A percentile compares a stretch with the other conserved stretches of the same genome.
These are phyloP conservation scores for Neurospora crassa DNA, from an alignment of 2,329 filamentous ascomycete species.

Conservation along the genomic window DNA sequence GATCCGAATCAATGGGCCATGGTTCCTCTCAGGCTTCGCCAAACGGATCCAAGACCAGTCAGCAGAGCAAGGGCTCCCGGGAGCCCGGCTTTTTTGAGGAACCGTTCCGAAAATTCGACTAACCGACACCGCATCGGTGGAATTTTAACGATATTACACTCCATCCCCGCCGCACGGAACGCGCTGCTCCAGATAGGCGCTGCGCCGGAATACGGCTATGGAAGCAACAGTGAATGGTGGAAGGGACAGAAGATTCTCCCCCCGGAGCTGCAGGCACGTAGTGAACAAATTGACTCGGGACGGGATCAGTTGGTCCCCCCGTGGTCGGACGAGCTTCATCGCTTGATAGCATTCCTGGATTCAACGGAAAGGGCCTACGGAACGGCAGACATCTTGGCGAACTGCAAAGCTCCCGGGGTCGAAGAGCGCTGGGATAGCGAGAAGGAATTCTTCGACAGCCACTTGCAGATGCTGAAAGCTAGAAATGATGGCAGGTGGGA, in stretches of 20 bases:
- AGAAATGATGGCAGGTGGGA: not conserved
- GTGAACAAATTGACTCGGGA: constrained; percentile 23
- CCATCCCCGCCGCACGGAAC: constrained; percentile 50
- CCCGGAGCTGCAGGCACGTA: constrained; percentile 25
- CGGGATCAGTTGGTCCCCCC: constrained; percentile 23
- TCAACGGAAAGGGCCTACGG: constrained; percentile 50
- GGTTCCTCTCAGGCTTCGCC: constrained; percentile 32
- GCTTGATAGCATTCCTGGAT: constrained; percentile 55
- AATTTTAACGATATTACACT: constrained; percentile 48
- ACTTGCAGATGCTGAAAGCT: constrained; percentile 20
- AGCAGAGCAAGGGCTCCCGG: constrained; percentile 32
- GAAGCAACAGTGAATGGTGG: constrained; percentile 52
- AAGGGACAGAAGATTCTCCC: constrained; percentile 42
- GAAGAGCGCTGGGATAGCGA: constrained; percentile 25
- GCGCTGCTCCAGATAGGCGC: constrained; percentile 36
- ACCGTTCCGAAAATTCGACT: constrained; percentile 19
- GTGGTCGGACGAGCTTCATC: constrained; percentile 47
- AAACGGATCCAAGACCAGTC: constrained; percentile 32
- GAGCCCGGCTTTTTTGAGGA: constrained; percentile 44
- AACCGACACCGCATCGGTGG: constrained; percentile 37
- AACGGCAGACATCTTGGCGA: constrained; percentile 37
- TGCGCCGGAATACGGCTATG: constrained; percentile 36
- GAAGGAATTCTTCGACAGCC: constrained; percentile 34
- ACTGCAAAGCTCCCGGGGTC: constrained; percentile 23
- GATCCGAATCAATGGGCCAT: constrained; percentile 49